Conservation (phyloP, 2,329 filamentous ascomycete species). For the Ophiostoma montium region DNA sequence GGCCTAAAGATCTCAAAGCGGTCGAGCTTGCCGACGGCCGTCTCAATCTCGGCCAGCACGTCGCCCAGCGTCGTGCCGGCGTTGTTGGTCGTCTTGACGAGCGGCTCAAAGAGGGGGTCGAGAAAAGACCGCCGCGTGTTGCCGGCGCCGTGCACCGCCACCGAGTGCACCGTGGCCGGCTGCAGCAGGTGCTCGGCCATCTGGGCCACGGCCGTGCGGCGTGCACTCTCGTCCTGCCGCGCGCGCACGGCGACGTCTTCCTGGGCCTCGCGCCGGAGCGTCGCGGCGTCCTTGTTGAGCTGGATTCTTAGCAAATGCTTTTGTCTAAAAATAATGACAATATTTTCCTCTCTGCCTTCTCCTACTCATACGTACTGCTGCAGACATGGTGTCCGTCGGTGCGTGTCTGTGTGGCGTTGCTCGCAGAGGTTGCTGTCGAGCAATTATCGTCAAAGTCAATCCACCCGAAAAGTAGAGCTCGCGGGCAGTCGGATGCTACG, state of each 20-base stretch:
- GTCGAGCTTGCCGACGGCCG: conserved; percentile 58
- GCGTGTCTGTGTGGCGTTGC: not conserved
- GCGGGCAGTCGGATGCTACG: not conserved
- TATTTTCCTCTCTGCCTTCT: too few relatives aligned
- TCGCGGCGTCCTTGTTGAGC: conserved; percentile 9
- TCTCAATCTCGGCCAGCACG: conserved; percentile 57
- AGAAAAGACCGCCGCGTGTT: conserved; percentile 79
- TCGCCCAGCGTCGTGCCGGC: conserved; percentile 65
- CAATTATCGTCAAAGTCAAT: not conserved
- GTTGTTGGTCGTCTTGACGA: conserved; percentile 55
- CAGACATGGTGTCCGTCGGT: not conserved
- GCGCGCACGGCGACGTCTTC: conserved; percentile 3
- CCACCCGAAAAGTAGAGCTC: not conserved
- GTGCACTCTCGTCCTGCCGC: conserved; percentile 8
- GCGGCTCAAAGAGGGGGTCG: conserved; percentile 62
- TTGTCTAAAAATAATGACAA: too few relatives aligned
- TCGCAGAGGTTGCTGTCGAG: too few relatives aligned
- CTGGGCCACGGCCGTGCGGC: conserved; percentile 5
- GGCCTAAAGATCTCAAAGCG: conserved; percentile 63
- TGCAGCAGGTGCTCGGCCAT: conserved; percentile 69
- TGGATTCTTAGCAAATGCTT: too few relatives aligned
- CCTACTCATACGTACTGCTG: not conserved
- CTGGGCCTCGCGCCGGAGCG: conserved; percentile 10
- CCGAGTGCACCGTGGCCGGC: conserved; percentile 74
- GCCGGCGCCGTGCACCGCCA: conserved; percentile 68